Evolutionary conservation across 495 filamentous ascomycete genomes (phyloP), one percentile per base, ranked within the genome.

Genomic region (Xylaria castorea): DNA sequence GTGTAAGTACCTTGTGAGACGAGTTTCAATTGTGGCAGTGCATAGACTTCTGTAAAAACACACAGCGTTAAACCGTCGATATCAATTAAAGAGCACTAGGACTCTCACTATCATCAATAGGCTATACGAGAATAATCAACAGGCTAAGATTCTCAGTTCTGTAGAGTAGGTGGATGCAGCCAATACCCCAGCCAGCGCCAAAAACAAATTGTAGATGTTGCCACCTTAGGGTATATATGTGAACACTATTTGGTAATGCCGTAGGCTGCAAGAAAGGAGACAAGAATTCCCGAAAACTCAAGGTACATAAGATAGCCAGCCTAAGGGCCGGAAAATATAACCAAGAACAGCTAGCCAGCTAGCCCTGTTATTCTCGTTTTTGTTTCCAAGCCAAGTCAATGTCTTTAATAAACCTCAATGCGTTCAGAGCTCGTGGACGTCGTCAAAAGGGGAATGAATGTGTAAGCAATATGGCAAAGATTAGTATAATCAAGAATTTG

Each of bases 191-290:
- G 36, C 51, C 70, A 48, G 70, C 8, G 42, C 48, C 61, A 66
- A 58, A 51, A 55, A 55, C 42, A 71, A 65, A 36, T 20, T 36
- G 34, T 55, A 65, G 69, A 71, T 71, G 62, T 71, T 60, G 61
- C 70, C 70, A 71, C 50, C 70, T 66, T 44, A 6, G 61, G 70
- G 61, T 66, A 71, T 71, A 53, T 71, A 72, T 60, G 44, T 57
- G 27, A 71, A 18, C 11, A 25, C 48, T 25, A 32, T n/a, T 51
- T 51, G 57, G 62, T n/a, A 51, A 50, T 70, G 57, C 36, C 20
- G 57, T 27, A 30, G 27, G 42, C 18, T 38, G 57, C 30, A 51
- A 67, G 32, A 20, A 67, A 66, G 3, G 46, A 70, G 38, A 64
- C 38, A 70, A 36, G 3, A 58, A 48, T 40, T 57, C 70, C 25